Percentiles rank a stretch among this genome's conserved stretches.
These are phyloP conservation scores for Scleroderma citrinum DNA, from an alignment of 768 basidiomycete genomes.

Conservation along the genomic window DNA sequence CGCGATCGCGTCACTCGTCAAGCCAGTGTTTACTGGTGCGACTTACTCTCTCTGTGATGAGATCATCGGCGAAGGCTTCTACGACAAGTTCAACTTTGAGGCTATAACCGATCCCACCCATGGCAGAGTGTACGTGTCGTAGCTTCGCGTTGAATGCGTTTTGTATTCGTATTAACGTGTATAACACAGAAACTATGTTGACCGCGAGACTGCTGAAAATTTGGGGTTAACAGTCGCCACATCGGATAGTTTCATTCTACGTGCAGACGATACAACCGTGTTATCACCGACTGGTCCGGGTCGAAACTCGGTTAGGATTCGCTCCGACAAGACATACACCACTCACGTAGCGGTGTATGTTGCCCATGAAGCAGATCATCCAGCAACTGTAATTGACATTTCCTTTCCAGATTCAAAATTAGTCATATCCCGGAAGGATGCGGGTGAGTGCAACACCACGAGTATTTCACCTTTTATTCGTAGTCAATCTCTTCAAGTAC, in stretches of 20 bases:
- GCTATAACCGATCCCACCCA: constrained; percentile 32
- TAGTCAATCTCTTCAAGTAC: constrained; percentile 19
- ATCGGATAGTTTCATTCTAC: constrained; percentile 27
- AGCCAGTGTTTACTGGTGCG: constrained; percentile 14
- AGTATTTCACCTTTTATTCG: neutral
- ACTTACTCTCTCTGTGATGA: constrained; percentile 23
- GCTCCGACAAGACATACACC: constrained; percentile 24
- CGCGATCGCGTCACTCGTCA: constrained; percentile 8
- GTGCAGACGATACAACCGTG: constrained; percentile 31
- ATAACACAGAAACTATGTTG: constrained; percentile 29
- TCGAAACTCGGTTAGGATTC: constrained; percentile 33
- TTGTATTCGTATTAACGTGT: neutral
- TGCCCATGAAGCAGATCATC: neutral
- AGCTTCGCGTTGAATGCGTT: neutral
- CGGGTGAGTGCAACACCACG: constrained; percentile 16
- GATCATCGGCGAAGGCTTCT: constrained; percentile 27
- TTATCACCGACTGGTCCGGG: constrained; percentile 25
- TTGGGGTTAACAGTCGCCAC: constrained; percentile 25
- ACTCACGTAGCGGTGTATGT: constrained; percentile 31
- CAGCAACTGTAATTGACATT: neutral
- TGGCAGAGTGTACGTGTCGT: constrained; percentile 29
- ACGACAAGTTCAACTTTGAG: constrained; percentile 27
- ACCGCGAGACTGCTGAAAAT: constrained; percentile 20
- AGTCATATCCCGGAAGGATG: constrained; percentile 34
- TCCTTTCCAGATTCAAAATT: constrained; percentile 25